Evolutionary conservation across 768 basidiomycete species (phyloP), one percentile per base, ranked within the genome.

Genomic region (Trametes cinnabarina): DNA sequence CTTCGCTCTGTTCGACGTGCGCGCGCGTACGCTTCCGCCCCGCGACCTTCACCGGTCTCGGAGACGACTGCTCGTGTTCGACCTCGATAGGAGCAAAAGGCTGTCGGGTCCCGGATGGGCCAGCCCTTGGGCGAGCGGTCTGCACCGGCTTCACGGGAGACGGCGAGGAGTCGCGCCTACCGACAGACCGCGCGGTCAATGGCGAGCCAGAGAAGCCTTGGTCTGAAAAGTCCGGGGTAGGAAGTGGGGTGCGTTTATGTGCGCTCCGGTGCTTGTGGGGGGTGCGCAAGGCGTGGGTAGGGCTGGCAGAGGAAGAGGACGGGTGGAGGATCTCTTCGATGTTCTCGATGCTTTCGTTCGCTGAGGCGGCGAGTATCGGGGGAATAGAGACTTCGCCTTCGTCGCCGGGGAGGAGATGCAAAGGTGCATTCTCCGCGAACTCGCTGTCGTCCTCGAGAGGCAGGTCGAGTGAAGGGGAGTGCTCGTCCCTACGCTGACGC

Each of bases 181-280:
- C 56, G 7, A 32, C 30, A 22, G 57, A 58, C 39, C 37, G 40
- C 15, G 51, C 57, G 51, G 56, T 57, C 37, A 60, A 57, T 19
- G 62, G 58, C 17, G 65, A 64, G 26, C 54, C 51, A 1, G 51
- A 40, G 15, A 65, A 57, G 15, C 53, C 65, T 14, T 54, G 32
- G 20, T 64, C 57, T 12, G 58, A 60, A 22, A 65, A 67, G 42
- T 61, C 54, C 4, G 66, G 66, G 7, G 64, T 65, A 4, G 60
- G 58, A 5, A 69, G 62, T 7, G 67, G 69, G n/a, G 42, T 46
- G 57, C 63, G 66, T 32, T 66, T 60, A 34, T 60, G 59, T 10
- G 62, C 63, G 57, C 58, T 61, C 34, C 62, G 64, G n/a, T 50
- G 63, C 34, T 65, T 66, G 51, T 62, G 66, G 8, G 69, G 69